Evolutionary conservation across 2,329 filamentous ascomycete species (phyloP).

Genomic region (Hymenotorrendiella dingleyae): DNA sequence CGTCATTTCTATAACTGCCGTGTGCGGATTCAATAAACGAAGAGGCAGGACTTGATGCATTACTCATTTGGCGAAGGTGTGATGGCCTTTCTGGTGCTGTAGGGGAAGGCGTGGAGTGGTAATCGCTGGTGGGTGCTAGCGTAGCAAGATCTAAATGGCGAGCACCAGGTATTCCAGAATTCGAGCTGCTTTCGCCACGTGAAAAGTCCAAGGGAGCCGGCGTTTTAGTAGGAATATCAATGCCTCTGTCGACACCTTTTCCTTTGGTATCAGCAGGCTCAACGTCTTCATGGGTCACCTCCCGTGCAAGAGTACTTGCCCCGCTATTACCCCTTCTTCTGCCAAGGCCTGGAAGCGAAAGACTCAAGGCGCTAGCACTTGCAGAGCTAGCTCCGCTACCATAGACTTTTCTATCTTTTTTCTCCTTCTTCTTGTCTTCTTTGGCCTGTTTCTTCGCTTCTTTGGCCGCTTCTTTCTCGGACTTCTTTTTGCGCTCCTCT

Average conservation of each 20-base stretch:
- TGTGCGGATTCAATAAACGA: slow-evolving; percentile 64
- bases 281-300: slow-evolving; percentile 45
- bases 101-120: slow-evolving; percentile 37
- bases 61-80: slow-evolving; percentile 77
- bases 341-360: slow-evolving; percentile 44
- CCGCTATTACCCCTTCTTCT: slow-evolving; percentile 54
- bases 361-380: slow-evolving; percentile 59
- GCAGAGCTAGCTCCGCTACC: slow-evolving; percentile 42
- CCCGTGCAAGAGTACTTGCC: slow-evolving; percentile 53
- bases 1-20: slow-evolving; percentile 36
- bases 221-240: slow-evolving; percentile 4
- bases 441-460: slow-evolving; percentile 82
- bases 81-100: slow-evolving; percentile 56
- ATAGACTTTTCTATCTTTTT: slow-evolving; percentile 52
- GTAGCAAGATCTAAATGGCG: slow-evolving; percentile 20
- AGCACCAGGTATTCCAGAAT: slow-evolving; percentile 17
- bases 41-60: slow-evolving; percentile 76
- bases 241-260: slow-evolving; percentile 59
- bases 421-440: slow-evolving; percentile 64
- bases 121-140: slow-evolving; percentile 25
- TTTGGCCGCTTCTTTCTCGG: slow-evolving; percentile 74
- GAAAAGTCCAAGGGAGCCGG: slow-evolving; percentile 20
- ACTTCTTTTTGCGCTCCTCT: slow-evolving; percentile 82
- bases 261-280: slow-evolving; percentile 47
- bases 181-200: slow-evolving; percentile 13